Base-by-base conservation (phyloP, 805 yeast species). In the Metschnikowia rubicola region DNA sequence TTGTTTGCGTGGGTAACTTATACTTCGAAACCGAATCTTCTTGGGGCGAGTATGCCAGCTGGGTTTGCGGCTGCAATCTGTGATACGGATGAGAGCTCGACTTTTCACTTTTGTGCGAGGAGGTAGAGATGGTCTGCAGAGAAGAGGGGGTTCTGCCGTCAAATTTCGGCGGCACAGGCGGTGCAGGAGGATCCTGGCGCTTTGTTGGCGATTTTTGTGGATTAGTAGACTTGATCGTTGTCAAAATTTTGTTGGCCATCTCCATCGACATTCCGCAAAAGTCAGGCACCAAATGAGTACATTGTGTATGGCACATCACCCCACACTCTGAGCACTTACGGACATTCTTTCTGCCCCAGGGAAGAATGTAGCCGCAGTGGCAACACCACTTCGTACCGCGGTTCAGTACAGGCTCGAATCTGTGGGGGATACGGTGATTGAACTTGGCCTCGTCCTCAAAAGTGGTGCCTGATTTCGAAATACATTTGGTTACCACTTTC, bases 351-450 rank as follows among this genome's bases (percentile, higher is more conserved):
- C 85, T 81, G 44, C 98, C 96, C 86, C 97, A 85, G 13, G 99
- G 98, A 52, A 94, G 75, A 43, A 94, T 83, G 63, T 89, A 89
- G 51, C 99, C 99, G 77, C 99, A 94, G 65, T 94, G 99, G 59
- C 98, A 94, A 70, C 99, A 94, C 99, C 99, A 94, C 63, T 92
- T 91, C 2, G 99, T 95, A 59, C 97, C 95, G 68, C 90, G 84
- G 62, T 94, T 94, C 13, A 94, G 79, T 28, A 83, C 80, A n/a
- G 92, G 91, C 56, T 88, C 96, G 65, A 92, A 92, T 64, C 97
- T 81, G 65, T 94, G 99, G 32, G 99, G 99, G 57, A 94, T 94
- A 55, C 96, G 86, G 66, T 94, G 98, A 61, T 94, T 94, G 65
- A 94, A 79, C 65, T 88, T 84, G 19, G 87, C 80, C 56, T 84